Evolutionary conservation across 148 eudicot genomes (phyloP), one percentile per base, ranked within the genome.

Genomic region (Vaccinium darrowii): DNA sequence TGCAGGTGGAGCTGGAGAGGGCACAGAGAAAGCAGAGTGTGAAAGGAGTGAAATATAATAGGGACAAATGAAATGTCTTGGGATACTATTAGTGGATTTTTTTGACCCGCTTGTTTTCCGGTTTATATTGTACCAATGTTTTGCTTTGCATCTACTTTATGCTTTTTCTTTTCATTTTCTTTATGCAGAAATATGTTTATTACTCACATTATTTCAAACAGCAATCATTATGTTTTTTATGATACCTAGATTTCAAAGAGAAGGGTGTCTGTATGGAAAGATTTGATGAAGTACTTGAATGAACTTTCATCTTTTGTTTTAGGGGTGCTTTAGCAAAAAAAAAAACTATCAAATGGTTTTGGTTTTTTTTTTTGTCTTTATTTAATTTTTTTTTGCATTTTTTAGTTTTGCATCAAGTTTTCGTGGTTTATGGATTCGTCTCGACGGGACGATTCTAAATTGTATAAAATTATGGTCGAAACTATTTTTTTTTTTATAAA

Each of bases 201-300:
- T 36, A 36, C 39, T 36, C 39, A 15, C 19, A 18, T 27, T 16
- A 14, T 27, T 54, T 27, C 65, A 79, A 56, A 6, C 30, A 54
- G 56, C 15, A 78, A 50, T 23, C 16, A 50, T 78, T 50, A 52
- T 78, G 80, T 43, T 49, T 47, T 43, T 43, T 43, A 43, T 76
- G 79, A 76, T 76, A 19, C 53, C 52, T 10, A 43, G 8, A 43
- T 76, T 47, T 69, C 74, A 69, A 69, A 69, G 74, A 69, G 74
- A 27, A 69, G 6, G 10, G 72, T 10, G 11, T 65, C 14, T 10
- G 30, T 23, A 65, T 51, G 53, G 53, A 51, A 51, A 51, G 39
- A 51, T 9, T 51, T 51, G 53, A 51, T 51, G 53, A 23, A 13
- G 30, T 65, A 65, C 30, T 23, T 30, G 33, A 65, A 65, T 65